phyloP scores from a whole-genome alignment of 345 rosid genomes.

The Dovyalis caffra region DNA sequence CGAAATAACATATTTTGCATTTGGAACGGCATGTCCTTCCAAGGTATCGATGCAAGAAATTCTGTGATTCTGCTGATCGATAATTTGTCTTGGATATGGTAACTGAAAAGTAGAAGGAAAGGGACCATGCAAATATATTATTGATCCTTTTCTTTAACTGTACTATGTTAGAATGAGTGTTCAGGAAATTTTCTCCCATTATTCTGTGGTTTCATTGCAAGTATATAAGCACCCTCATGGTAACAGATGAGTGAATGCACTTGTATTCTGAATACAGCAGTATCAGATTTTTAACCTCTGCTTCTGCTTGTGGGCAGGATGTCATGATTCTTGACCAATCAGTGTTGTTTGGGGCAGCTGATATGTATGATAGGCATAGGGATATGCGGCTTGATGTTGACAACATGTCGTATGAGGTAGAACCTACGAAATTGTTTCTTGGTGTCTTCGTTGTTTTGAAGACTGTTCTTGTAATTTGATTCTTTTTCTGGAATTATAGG shows the following conservation, averaged over 20 bases:
- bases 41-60: background rate
- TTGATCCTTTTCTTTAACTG: background rate
- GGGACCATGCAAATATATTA: no score
- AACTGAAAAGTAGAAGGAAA: no score
- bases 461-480: background rate
- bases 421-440: background rate
- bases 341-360: slow-evolving; percentile 55
- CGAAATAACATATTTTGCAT: no score
- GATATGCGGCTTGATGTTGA: slow-evolving; percentile 98
- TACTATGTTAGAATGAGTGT: no score
- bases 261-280: background rate
- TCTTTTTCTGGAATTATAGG: slow-evolving; percentile 41
- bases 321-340: slow-evolving; percentile 81
- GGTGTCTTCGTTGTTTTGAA: background rate
- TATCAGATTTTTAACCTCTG: background rate
- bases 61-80: background rate
- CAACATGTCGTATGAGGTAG: slow-evolving; percentile 97
- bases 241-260: no score
- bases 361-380: slow-evolving; percentile 73
- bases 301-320: slow-evolving; percentile 48
- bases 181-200: no score
- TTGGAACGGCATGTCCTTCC: background rate
- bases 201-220: no score
- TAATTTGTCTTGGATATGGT: background rate
- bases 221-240: no score